Conservation (phyloP, 164 flowering plant species). For the Annona cherimola region DNA sequence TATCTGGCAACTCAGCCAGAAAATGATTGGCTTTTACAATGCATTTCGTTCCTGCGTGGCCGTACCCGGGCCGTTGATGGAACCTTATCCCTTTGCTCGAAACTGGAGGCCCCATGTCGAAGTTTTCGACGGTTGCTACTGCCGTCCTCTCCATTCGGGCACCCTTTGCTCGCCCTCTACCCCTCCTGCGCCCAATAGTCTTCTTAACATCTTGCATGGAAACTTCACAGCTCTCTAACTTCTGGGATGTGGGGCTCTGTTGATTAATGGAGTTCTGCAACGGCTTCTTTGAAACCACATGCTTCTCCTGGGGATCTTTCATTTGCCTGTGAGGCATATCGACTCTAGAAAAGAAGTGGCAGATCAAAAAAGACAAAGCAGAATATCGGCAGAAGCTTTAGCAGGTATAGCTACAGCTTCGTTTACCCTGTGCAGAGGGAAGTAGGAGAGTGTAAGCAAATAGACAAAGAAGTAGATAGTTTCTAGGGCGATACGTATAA, state of each 20-base stretch:
- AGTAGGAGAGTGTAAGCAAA: conserved; percentile 2
- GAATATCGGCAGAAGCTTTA: neutral
- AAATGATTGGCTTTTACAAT: conserved; percentile 44
- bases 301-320: conserved; percentile 32
- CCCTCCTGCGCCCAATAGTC: conserved; percentile 25
- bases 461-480: neutral
- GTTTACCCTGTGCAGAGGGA: conserved; percentile 1
- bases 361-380: conserved; percentile 2
- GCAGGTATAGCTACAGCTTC: neutral
- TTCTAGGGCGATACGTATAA: neutral
- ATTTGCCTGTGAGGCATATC: conserved; percentile 35
- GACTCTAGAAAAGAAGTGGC: neutral
- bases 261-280: conserved; percentile 28
- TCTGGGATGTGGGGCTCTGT: conserved; percentile 15
- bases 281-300: conserved; percentile 30
- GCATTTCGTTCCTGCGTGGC: conserved; percentile 34
- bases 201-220: conserved; percentile 21
- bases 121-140: conserved; percentile 9
- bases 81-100: conserved; percentile 26
- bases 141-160: conserved; percentile 16
- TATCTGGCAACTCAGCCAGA: conserved; percentile 30
- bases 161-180: conserved; percentile 26
- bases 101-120: conserved; percentile 18
- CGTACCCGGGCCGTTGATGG: conserved; percentile 32
- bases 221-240: conserved; percentile 9